Base-by-base conservation (phyloP, 495 filamentous ascomycete genomes). In the Bacidia gigantensis region DNA sequence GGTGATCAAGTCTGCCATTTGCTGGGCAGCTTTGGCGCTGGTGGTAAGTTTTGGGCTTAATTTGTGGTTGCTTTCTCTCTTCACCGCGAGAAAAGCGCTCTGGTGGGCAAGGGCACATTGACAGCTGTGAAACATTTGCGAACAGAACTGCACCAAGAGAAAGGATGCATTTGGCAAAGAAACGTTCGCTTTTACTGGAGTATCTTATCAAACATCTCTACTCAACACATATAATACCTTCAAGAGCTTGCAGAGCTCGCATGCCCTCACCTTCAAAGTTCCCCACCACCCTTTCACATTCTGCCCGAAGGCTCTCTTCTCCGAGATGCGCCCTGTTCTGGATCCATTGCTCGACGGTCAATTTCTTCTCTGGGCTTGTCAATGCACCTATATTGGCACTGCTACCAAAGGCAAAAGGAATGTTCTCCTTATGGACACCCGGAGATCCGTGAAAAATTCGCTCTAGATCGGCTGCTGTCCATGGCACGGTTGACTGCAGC, bases 291-390 rank as follows among this genome's bases (percentile, higher is more conserved):
- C 77, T 65, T 69, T 97, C 89, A 62, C 87, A 95, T 64, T 90
- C 85, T 26, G 68, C 63, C 58, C 81, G 83, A 51, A 97, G 64
- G 60, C 78, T 80, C 61, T 84, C 78, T 68, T 95, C 88, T 1
- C 82, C 87, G 56, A 79, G 70, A 58, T 75, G 75, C 3, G 90
- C 89, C 61, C 89, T 90, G 68, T 76, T 78, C 49, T 74, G 69
- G 42, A 98, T 82, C 92, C 92, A 98, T 65, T 95, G 81, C 63
- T 93, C 86, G 1, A 97, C 87, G 0, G 80, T 87, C 87, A 98
- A 89, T 38, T 76, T 76, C 71, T 83, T 87, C 70, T 96, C 90
- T 0, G 80, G 80, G 55, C 72, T 83, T 1, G 78, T 81, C 55
- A 98, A 64, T n/a, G 74, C 73, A 23, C 69, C 72, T 54, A 74